Conservation (phyloP, 2,329 filamentous ascomycete genomes). For the Penicillium sp. region DNA sequence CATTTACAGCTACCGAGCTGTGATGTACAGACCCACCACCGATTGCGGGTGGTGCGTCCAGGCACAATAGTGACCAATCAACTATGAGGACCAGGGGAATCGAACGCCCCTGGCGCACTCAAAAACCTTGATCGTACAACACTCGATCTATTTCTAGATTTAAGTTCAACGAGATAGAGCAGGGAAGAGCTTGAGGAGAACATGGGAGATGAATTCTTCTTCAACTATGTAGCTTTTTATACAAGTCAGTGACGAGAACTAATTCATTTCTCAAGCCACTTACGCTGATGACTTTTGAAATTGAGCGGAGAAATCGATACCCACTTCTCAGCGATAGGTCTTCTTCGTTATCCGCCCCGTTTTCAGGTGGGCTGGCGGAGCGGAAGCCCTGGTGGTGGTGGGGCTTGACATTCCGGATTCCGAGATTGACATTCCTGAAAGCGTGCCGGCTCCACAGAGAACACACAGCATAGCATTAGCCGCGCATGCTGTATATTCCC, state of each 20-base stretch:
- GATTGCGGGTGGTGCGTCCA: background rate
- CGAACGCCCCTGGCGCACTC: background rate
- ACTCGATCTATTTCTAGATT: background rate
- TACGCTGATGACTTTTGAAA: background rate
- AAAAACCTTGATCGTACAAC: background rate
- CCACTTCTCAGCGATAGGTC: background rate
- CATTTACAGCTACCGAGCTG: background rate
- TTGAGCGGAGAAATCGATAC: background rate
- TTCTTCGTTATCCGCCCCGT: background rate
- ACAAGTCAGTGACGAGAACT: background rate
- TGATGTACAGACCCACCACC: background rate
- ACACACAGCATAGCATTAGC: background rate
- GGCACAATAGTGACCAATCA: background rate
- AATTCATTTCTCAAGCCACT: background rate
- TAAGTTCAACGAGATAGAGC: too few species aligned
- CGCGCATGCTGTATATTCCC: background rate
- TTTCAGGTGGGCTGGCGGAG: background rate
- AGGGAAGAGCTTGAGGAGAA: too few species aligned
- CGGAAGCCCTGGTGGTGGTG: background rate
- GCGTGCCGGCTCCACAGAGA: background rate
- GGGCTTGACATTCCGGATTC: background rate
- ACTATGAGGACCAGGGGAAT: background rate
- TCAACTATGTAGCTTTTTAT: background rate
- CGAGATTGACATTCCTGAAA: slow-evolving; percentile 1
- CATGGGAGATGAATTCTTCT: too few species aligned